phyloP scores from a whole-genome alignment of 768 basidiomycete genomes.

The Lactifluus echinatus region DNA sequence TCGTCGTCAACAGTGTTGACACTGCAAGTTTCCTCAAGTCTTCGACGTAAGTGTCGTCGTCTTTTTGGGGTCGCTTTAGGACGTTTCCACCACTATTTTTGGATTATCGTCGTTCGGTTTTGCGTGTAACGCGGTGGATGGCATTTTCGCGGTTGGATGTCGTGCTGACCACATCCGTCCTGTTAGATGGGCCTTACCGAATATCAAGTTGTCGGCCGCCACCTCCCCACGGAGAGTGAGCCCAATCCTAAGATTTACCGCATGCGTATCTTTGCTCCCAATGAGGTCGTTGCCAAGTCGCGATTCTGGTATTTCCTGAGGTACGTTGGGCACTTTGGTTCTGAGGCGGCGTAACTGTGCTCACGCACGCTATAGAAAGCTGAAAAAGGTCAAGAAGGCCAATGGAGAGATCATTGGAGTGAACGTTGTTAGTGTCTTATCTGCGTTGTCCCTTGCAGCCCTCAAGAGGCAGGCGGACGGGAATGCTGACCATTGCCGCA shows the following conservation, averaged over 20 bases:
- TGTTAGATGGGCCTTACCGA: constrained; percentile 72
- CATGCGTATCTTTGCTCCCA: constrained; percentile 99
- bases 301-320: constrained; percentile 99
- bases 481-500: constrained; percentile 40
- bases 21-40: constrained; percentile 11
- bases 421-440: constrained; percentile 78
- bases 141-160: constrained; percentile 4
- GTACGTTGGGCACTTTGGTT: constrained; percentile 32
- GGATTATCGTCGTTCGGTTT: not conserved
- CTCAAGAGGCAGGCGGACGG: constrained; percentile 83
- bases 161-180: not conserved
- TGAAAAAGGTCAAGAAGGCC: constrained; percentile 99
- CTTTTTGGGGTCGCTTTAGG: not conserved
- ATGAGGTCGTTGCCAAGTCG: constrained; percentile 97
- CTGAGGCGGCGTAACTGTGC: not conserved
- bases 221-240: constrained; percentile 88
- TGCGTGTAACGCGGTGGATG: constrained; percentile 3
- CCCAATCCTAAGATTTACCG: constrained; percentile 98
- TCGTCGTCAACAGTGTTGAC: constrained; percentile 26
- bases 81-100: not conserved
- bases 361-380: constrained; percentile 45
- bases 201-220: constrained; percentile 96
- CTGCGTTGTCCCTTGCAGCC: constrained; percentile 41
- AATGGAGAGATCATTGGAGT: constrained; percentile 98
- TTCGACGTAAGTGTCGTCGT: constrained; percentile 27